Conservation (phyloP, 306 rosid species). For the Oxytropis ochrocephala region DNA sequence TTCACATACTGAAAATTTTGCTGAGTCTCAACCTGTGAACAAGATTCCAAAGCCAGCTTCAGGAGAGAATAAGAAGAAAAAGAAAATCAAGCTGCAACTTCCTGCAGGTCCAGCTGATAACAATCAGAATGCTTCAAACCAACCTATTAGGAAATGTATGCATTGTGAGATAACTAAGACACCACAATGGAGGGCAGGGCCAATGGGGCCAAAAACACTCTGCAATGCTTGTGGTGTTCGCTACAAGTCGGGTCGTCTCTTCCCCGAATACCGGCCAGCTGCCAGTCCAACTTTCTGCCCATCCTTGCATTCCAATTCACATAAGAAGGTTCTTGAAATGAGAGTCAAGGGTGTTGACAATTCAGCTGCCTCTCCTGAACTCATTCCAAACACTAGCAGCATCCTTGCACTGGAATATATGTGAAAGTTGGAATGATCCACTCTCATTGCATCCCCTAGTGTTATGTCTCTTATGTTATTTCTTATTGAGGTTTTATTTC, state of each 20-base stretch:
- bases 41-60: constrained; percentile 27
- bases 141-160: constrained; percentile 78
- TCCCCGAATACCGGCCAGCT: constrained; percentile 93
- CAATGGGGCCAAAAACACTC: constrained; percentile 91
- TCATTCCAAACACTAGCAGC: constrained; percentile 75
- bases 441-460: constrained; percentile 18
- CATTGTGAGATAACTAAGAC: constrained; percentile 98
- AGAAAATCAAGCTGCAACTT: constrained; percentile 44
- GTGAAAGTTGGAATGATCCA: constrained; percentile 36
- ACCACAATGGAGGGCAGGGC: constrained; percentile 99
- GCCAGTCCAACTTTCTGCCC: constrained; percentile 92
- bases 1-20: constrained; percentile 63
- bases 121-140: constrained; percentile 31
- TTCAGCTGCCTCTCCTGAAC: constrained; percentile 49
- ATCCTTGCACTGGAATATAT: constrained; percentile 68
- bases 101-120: constrained; percentile 42
- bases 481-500: constrained; percentile 49
- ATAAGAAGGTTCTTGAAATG: constrained; percentile 92
- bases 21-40: constrained; percentile 50
- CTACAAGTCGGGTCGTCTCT: constrained; percentile 87
- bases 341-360: constrained; percentile 42
- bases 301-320: constrained; percentile 84
- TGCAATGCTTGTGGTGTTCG: constrained; percentile 98
- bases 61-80: constrained; percentile 44
- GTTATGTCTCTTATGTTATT: constrained; percentile 45